Conservation (phyloP, 345 rosid genomes). For the Murraya koenigii region DNA sequence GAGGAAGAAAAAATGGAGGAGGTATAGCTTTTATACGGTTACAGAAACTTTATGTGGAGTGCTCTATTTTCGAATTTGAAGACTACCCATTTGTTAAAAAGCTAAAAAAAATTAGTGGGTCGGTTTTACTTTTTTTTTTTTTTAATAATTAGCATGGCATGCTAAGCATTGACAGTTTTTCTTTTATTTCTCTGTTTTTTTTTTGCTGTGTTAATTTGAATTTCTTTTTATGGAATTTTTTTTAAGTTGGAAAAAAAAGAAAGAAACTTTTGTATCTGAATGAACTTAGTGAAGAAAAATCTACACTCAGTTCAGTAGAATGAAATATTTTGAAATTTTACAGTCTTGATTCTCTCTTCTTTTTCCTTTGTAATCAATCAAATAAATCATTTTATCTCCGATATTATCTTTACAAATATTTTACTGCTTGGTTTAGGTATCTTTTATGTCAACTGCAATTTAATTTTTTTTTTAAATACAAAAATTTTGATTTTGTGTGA, state of each 20-base stretch:
- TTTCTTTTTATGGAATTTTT: neutral
- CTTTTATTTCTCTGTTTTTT: neutral
- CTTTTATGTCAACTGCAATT: neutral
- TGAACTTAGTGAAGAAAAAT: neutral
- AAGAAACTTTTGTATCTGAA: neutral
- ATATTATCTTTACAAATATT: neutral
- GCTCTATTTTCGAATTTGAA: slow-evolving; percentile 14
- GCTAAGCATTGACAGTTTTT: neutral
- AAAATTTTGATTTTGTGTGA: too few species aligned
- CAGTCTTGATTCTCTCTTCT: neutral
- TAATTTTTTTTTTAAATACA: neutral
- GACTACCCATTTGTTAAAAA: slow-evolving; percentile 21
- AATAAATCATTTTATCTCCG: neutral
- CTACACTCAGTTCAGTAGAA: neutral
- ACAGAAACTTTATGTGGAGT: neutral
- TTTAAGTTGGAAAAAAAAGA: neutral
- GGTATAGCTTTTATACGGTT: slow-evolving; percentile 33
- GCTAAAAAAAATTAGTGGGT: slow-evolving; percentile 21
- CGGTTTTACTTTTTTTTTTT: slow-evolving; percentile 5
- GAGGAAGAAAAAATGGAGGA: slow-evolving; percentile 34
- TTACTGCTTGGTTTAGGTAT: neutral
- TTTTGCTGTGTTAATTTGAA: neutral
- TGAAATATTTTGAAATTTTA: neutral
- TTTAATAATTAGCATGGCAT: neutral
- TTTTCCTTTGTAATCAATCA: neutral